Conservation (phyloP, 2,329 filamentous ascomycete genomes). For the Cordyceps cicadae region DNA sequence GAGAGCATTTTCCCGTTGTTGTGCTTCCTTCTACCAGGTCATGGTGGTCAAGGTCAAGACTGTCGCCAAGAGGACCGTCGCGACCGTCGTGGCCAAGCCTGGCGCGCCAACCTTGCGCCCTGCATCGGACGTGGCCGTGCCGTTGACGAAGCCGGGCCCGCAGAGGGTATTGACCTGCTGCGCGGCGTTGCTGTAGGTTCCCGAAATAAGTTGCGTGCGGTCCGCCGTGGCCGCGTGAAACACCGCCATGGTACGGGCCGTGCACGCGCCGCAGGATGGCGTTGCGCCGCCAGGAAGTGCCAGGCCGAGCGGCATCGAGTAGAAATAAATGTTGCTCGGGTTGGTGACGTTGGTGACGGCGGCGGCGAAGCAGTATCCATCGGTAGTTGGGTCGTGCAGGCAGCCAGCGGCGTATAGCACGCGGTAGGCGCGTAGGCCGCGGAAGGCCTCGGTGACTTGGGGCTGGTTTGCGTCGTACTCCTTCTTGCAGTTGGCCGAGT, state of each 20-base stretch:
- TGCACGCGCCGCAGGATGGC: conserved; percentile 70
- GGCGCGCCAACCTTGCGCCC: background rate
- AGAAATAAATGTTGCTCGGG: conserved; percentile 68
- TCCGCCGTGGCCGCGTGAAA: conserved; percentile 64
- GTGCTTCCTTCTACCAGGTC: background rate
- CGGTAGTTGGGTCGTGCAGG: conserved; percentile 56
- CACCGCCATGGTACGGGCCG: conserved; percentile 72
- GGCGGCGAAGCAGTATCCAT: conserved; percentile 73
- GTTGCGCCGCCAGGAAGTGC: conserved; percentile 55
- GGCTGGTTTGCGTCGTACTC: conserved; percentile 63
- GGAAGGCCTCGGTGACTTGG: conserved; percentile 64
- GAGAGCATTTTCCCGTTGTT: background rate
- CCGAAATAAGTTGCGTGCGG: conserved; percentile 54
- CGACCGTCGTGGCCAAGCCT: background rate
- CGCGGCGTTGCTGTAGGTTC: conserved; percentile 65
- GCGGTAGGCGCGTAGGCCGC: conserved; percentile 68
- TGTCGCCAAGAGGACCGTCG: conserved; percentile 3
- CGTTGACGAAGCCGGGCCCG: conserved; percentile 49
- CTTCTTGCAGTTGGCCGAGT: conserved; percentile 55
- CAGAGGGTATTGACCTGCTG: conserved; percentile 61
- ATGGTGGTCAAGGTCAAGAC: background rate
- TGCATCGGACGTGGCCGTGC: conserved; percentile 23
- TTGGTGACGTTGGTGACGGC: conserved; percentile 69
- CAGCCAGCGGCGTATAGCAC: conserved; percentile 75
- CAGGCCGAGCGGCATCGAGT: conserved; percentile 75